Conservation (phyloP, 345 rosid species). For the Isatis tinctoria region DNA sequence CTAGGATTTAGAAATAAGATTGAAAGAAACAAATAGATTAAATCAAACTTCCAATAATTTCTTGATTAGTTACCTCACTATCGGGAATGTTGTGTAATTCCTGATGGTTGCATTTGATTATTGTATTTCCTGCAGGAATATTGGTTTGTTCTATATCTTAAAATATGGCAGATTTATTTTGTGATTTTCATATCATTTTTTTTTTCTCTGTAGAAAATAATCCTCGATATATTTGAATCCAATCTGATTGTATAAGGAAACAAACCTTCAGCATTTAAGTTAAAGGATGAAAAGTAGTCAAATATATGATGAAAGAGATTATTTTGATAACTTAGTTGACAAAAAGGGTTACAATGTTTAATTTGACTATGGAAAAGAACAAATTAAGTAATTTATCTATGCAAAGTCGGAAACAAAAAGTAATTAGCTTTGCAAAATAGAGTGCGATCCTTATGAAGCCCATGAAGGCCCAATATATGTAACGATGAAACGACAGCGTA, state of each 20-base stretch:
- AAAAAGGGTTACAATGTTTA: neutral
- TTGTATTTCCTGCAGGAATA: conserved; percentile 12
- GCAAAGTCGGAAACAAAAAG: neutral
- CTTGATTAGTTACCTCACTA: neutral
- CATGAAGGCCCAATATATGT: neutral
- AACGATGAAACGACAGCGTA: neutral
- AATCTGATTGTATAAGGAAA: neutral
- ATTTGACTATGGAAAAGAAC: neutral
- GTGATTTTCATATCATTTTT: neutral
- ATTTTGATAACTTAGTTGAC: neutral
- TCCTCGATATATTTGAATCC: neutral
- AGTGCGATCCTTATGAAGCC: neutral
- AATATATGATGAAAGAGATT: neutral
- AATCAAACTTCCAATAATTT: neutral
- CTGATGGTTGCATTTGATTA: conserved; percentile 6
- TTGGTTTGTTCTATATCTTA: neutral
- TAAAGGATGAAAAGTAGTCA: neutral
- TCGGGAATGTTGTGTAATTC: neutral
- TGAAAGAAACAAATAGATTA: neutral
- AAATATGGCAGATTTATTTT: neutral
- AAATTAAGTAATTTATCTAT: neutral
- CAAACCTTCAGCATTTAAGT: neutral
- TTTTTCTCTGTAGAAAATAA: neutral
- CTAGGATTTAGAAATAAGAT: conserved; percentile 19
- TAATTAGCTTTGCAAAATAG: neutral